Evolutionary conservation across 176 grass and related monocot genomes (phyloP).

Genomic region (Avena atlantica): DNA sequence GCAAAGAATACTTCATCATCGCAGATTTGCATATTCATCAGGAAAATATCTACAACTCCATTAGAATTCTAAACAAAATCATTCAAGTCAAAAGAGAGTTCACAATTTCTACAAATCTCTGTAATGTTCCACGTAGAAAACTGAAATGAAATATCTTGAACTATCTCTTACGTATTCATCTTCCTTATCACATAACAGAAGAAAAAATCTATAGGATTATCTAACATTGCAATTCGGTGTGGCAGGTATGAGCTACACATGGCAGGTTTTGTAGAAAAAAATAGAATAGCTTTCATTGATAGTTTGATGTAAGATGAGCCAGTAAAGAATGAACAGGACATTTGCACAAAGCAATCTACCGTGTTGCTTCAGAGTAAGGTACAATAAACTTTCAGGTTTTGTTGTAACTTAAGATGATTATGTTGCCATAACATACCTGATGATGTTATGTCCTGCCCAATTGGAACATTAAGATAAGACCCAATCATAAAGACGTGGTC

Average conservation of each 20-base stretch:
- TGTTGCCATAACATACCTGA: constrained; percentile 66
- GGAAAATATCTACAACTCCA: constrained; percentile 9
- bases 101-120: not conserved
- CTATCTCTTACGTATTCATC: not conserved
- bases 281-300: not conserved
- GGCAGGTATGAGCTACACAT: not conserved
- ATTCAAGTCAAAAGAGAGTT: not conserved
- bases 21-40: constrained; percentile 7
- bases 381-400: not conserved
- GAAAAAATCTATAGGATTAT: not conserved
- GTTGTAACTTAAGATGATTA: constrained; percentile 18
- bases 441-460: constrained; percentile 86
- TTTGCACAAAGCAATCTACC: not conserved
- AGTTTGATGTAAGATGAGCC: constrained; percentile 14
- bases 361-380: not conserved
- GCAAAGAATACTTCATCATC: not conserved
- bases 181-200: constrained; percentile 18
- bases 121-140: not conserved
- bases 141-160: constrained; percentile 11
- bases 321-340: constrained; percentile 14
- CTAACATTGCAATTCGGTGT: not conserved
- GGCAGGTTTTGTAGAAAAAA: not conserved
- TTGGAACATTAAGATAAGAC: constrained; percentile 88
- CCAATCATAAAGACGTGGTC: constrained; percentile 95
- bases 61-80: not conserved